These are phyloP conservation scores for Peronospora farinosa DNA, from an alignment of 352 stramenopile genomes.

Conservation along the genomic window DNA sequence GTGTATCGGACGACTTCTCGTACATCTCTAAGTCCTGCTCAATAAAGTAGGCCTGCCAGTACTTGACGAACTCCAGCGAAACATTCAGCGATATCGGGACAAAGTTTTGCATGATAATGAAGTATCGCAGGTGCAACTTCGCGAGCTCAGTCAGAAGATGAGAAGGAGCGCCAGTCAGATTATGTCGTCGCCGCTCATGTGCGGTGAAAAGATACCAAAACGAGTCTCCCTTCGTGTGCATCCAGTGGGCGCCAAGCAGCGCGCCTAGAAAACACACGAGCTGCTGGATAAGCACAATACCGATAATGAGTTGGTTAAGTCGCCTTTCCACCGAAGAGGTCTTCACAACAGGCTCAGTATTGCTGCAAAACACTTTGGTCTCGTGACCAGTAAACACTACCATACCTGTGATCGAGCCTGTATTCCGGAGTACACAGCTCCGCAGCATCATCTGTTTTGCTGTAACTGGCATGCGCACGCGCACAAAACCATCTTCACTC, in stretches of 20 bases:
- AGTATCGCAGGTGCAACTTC: conserved; percentile 87
- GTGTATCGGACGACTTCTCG: conserved; percentile 85
- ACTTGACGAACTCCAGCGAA: conserved; percentile 94
- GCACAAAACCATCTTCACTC: conserved; percentile 29
- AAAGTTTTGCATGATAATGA: conserved; percentile 97
- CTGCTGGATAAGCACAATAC: conserved; percentile 71
- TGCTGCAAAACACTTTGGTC: conserved; percentile 81
- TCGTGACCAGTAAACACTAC: conserved; percentile 88
- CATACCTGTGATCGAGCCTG: conserved; percentile 68
- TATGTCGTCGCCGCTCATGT: conserved; percentile 11
- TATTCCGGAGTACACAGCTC: conserved; percentile 86
- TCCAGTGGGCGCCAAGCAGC: conserved; percentile 61
- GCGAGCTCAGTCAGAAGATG: conserved; percentile 57
- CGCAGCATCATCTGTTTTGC: conserved; percentile 87
- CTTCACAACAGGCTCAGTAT: conserved; percentile 70
- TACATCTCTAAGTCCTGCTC: conserved; percentile 90
- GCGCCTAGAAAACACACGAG: conserved; percentile 59
- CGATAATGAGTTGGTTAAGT: conserved; percentile 67
- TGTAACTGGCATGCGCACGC: conserved; percentile 54
- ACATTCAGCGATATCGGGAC: conserved; percentile 98
- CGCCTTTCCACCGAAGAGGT: conserved; percentile 70
- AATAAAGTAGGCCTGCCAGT: conserved; percentile 94
- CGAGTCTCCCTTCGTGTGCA: conserved; percentile 47
- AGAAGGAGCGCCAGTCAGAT: conserved; percentile 11
- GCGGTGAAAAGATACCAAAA: conserved; percentile 61